Base-by-base conservation (phyloP, 768 basidiomycete genomes). In the Rubroboletus pulcherrimus region DNA sequence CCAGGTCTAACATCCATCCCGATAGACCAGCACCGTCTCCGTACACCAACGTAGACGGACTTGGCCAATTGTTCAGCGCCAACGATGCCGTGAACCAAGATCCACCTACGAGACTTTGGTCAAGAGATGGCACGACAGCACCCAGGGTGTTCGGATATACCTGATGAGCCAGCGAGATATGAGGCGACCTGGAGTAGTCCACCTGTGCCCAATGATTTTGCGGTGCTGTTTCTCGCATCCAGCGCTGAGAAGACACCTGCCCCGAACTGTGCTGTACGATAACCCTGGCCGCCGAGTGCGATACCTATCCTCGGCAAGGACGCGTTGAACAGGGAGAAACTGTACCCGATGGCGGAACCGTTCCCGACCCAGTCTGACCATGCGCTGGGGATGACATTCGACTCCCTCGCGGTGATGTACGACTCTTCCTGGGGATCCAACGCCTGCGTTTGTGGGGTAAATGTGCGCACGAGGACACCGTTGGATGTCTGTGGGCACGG, bases 211-310 rank as follows among this genome's bases (percentile, higher is more conserved):
- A 73, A 75, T 2, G 73, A 67, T 61, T 82, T 83, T 29, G 85
- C 75, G 15, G 83, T 78, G 2, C 69, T 66, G 54, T 89, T 88
- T 38, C 85, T 74, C 26, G 79, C 79, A 71, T 91, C 87, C 44
- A 88, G 68, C 1, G 76, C 84, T 14, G 73, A 77, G 19, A 86
- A 62, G 49, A 81, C 78, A 9, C 77, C 86, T 1, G 85, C 88
- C 21, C 81, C 85, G 54, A 78, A 87, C 56, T 82, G 80, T 1
- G 86, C 86, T 0, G 87, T 81, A 38, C 90, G 76, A 39, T 85
- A 78, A 0, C 88, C 88, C 14, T 86, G 86, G 3, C 90, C 90
- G 24, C 85, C 84, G 10, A 89, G 71, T 1, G 87, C 87, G 48
- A 89, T 73, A 2, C 80, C 87, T 26, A 89, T 70, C 50, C 74